phyloP scores from a whole-genome alignment of 805 yeast genomes.

The Candida ascalaphidarum region DNA sequence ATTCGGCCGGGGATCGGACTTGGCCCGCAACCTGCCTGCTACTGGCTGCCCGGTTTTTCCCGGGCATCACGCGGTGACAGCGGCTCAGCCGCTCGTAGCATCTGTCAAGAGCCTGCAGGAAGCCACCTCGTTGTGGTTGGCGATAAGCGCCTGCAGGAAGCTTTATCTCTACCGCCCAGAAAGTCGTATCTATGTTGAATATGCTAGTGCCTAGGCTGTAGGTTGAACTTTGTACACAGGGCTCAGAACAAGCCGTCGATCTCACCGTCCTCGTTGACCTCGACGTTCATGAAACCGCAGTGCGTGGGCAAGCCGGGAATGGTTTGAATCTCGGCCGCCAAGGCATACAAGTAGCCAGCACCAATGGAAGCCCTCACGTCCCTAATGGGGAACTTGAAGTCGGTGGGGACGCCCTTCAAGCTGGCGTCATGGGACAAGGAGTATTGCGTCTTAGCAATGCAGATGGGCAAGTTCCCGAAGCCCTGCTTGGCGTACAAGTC shows the following conservation, averaged over 20 bases:
- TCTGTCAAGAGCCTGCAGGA: too few species aligned
- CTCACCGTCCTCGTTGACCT: constrained; percentile 71
- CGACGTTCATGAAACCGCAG: constrained; percentile 82
- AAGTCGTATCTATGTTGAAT: too few species aligned
- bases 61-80: too few species aligned
- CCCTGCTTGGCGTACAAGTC: constrained; percentile 66
- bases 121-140: too few species aligned
- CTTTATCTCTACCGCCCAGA: too few species aligned
- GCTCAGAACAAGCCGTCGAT: constrained; percentile 67
- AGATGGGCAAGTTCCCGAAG: constrained; percentile 68
- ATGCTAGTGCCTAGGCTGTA: too few species aligned
- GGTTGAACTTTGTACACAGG: too few species aligned
- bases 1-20: too few species aligned
- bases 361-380: constrained; percentile 74
- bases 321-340: constrained; percentile 81
- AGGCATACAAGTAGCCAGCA: constrained; percentile 78
- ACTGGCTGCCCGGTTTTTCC: too few species aligned
- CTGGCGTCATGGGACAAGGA: constrained; percentile 77
- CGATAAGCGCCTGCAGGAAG: too few species aligned
- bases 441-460: constrained; percentile 83
- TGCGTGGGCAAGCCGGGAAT: constrained; percentile 83
- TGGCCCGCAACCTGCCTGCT: too few species aligned
- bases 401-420: constrained; percentile 77
- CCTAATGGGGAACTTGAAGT: constrained; percentile 72
- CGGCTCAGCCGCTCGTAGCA: too few species aligned